Evolutionary conservation across 495 filamentous ascomycete species (phyloP), one percentile per base, ranked within the genome.

Genomic region (Aspergillus avenaceus): DNA sequence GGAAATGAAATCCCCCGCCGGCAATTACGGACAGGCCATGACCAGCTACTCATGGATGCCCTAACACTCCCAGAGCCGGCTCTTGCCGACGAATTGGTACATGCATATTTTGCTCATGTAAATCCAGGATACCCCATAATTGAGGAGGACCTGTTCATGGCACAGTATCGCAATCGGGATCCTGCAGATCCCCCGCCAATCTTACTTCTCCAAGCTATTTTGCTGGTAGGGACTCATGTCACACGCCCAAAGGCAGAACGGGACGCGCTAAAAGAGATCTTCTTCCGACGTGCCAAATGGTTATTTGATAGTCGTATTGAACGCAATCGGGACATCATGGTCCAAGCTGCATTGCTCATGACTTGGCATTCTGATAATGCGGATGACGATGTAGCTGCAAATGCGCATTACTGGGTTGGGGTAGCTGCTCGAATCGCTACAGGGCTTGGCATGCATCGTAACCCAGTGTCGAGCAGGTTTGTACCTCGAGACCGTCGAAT

Each of bases 381-480:
- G 6, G 74, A 77, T 37, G 73, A 76, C 31, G 73, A 76, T 61
- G 73, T 77, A 12, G 58, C 71, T 13, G 73, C 72, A 24, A 74
- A 77, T 46, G 72, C 72, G 44, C 72, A 74, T 45, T 76, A 72
- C 49, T 78, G 73, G 74, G 67, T 76, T 11, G 74, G 74, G 13
- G 64, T 74, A 8, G 74, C 74, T 43, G 65, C 69, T 25, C 62
- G 74, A 19, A 76, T 76, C 42, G 73, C 74, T 32, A 75, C 70
- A 3, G 74, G 74, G 6, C 58, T 76, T 29, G 74, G 74, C 19
- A 74, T 76, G 72, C 74, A 78, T 55, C 71, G 74, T 16, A 72
- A 76, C 49, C 67, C 70, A 8, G 68, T 73, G 8, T 68, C 66
- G 1, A 72, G 69, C 45, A 63, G 64, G 6, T 75, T 78, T 42